These are phyloP conservation scores for Arxiozyma heterogenica DNA, from an alignment of 1,139 yeast genomes.

Conservation along the genomic window DNA sequence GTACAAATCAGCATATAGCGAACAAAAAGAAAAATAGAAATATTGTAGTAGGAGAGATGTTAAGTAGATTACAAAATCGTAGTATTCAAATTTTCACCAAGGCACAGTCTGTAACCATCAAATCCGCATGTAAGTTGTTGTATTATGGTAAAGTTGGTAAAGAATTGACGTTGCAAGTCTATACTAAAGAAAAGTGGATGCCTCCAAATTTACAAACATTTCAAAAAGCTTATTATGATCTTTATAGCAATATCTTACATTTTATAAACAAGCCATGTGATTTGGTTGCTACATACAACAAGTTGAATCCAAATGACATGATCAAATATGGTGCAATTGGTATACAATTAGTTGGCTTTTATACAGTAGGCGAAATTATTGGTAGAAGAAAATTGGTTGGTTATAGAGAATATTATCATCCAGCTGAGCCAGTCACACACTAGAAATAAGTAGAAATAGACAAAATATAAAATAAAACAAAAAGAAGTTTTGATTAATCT, in stretches of 20 bases:
- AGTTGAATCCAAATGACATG: constrained; percentile 43
- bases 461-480: too few relatives aligned
- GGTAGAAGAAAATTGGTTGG: constrained; percentile 94
- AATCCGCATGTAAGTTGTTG: constrained; percentile 46
- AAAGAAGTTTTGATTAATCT: background rate
- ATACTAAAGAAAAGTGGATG: constrained; percentile 83
- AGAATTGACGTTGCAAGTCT: constrained; percentile 83
- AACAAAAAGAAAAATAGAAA: too few relatives aligned
- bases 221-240: constrained; percentile 60
- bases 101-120: constrained; percentile 31
- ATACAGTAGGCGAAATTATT: constrained; percentile 89
- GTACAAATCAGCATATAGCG: too few relatives aligned
- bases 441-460: background rate
- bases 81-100: constrained; percentile 6
- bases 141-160: constrained; percentile 89
- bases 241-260: constrained; percentile 36
- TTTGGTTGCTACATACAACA: constrained; percentile 33
- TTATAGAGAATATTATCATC: constrained; percentile 34
- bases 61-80: constrained; percentile 3
- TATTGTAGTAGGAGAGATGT: background rate
- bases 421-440: background rate
- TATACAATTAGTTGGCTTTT: constrained; percentile 81
- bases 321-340: constrained; percentile 67
- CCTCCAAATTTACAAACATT: constrained; percentile 80
- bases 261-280: constrained; percentile 41